Conservation (phyloP, 2,329 filamentous ascomycete genomes). For the Xylariaceae sp. region DNA sequence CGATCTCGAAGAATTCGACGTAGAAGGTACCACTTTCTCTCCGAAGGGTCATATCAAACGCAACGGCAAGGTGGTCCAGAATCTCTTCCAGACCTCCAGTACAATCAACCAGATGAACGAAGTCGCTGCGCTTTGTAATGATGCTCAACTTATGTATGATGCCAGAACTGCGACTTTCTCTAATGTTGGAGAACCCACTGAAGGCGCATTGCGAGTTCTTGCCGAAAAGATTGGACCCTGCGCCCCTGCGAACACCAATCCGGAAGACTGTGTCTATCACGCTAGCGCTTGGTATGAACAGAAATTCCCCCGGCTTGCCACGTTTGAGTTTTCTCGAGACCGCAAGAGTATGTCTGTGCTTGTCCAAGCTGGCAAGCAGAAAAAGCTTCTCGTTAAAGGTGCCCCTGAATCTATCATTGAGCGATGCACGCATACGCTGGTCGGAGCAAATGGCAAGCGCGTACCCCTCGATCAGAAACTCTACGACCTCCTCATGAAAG, state of each 20-base stretch:
- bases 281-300: constrained; percentile 86
- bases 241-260: constrained; percentile 59
- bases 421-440: constrained; percentile 81
- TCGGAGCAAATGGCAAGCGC: constrained; percentile 79
- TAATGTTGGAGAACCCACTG: constrained; percentile 91
- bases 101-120: constrained; percentile 81
- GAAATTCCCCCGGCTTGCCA: constrained; percentile 75
- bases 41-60: constrained; percentile 77
- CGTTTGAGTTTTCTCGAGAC: constrained; percentile 96
- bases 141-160: constrained; percentile 83
- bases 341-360: constrained; percentile 99
- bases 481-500: constrained; percentile 71
- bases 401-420: constrained; percentile 94
- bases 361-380: constrained; percentile 69
- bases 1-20: constrained; percentile 82
- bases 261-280: constrained; percentile 74
- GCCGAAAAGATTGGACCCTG: constrained; percentile 94
- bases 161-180: constrained; percentile 74
- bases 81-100: constrained; percentile 72
- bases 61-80: constrained; percentile 70
- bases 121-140: constrained; percentile 83
- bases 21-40: constrained; percentile 91
- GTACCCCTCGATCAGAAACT: constrained; percentile 75
- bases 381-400: constrained; percentile 93
- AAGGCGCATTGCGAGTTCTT: constrained; percentile 87